A percentile compares a stretch with the other conserved stretches of the same genome.
These are phyloP conservation scores for Tylopilus sp. DNA, from an alignment of 1,284 basidiomycete species.

Conservation along the genomic window DNA sequence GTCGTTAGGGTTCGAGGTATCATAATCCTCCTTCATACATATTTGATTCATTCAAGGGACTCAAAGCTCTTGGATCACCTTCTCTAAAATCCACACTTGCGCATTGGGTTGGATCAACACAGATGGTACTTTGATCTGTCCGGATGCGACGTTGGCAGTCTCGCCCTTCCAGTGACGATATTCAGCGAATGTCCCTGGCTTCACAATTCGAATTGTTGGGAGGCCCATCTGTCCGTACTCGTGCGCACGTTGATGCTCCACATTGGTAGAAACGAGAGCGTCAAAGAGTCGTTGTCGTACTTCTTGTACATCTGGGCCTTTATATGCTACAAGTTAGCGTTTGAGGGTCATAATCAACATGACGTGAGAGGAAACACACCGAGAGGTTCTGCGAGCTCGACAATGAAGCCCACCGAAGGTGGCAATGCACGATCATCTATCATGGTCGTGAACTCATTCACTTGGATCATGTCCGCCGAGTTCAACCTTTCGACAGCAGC, in stretches of 20 bases:
- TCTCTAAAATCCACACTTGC: conserved; percentile 24
- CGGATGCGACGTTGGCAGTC: neutral
- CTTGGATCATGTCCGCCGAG: conserved; percentile 11
- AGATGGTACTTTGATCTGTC: conserved; percentile 32
- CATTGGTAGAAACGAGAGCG: conserved; percentile 17
- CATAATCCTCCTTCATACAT: too few species aligned
- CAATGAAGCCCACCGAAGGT: conserved; percentile 25
- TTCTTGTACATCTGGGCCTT: conserved; percentile 18
- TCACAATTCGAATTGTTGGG: conserved; percentile 29
- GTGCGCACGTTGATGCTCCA: neutral
- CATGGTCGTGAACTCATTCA: conserved; percentile 27
- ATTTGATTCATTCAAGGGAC: too few species aligned
- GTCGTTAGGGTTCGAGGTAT: too few species aligned
- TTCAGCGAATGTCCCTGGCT: conserved; percentile 27
- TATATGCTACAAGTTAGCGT: too few species aligned
- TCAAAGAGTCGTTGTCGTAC: conserved; percentile 18
- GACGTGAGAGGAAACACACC: too few species aligned
- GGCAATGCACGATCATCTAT: conserved; percentile 21
- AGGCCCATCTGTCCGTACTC: conserved; percentile 8
- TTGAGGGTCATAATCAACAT: too few species aligned
- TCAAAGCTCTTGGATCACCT: conserved; percentile 18
- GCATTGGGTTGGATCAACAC: conserved; percentile 15
- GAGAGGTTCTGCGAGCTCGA: conserved; percentile 22
- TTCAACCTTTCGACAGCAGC: conserved; percentile 3
- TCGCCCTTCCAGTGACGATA: conserved; percentile 28